Conservation (phyloP, 768 basidiomycete species). For the Russula compacta region DNA sequence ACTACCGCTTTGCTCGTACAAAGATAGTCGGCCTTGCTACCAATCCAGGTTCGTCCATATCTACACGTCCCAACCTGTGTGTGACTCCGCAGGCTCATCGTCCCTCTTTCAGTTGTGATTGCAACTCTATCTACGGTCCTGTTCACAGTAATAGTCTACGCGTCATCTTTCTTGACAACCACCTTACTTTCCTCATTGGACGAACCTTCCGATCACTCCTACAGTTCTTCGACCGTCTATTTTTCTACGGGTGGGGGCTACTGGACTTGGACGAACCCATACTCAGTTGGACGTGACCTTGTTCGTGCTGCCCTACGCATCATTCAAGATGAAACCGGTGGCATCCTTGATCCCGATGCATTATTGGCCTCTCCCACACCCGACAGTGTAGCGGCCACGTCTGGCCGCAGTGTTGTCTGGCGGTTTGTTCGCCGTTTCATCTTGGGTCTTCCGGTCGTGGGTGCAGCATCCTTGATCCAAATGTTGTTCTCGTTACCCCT, state of each 20-base stretch:
- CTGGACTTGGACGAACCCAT: slow-evolving; percentile 19
- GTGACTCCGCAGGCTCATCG: not conserved
- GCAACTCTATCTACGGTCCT: slow-evolving; percentile 27
- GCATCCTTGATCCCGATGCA: slow-evolving; percentile 16
- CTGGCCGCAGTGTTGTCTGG: slow-evolving; percentile 37
- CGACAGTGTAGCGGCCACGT: not conserved
- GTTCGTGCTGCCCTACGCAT: slow-evolving; percentile 20
- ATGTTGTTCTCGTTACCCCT: slow-evolving; percentile 57
- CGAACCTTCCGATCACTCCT: slow-evolving; percentile 6
- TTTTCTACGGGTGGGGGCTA: not conserved
- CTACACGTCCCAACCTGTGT: not conserved
- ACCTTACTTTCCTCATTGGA: slow-evolving; percentile 14
- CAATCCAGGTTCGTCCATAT: slow-evolving; percentile 48
- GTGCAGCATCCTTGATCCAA: slow-evolving; percentile 66
- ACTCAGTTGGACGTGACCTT: slow-evolving; percentile 17
- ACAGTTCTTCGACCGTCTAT: slow-evolving; percentile 1
- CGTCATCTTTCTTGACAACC: slow-evolving; percentile 19
- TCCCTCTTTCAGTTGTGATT: slow-evolving; percentile 44
- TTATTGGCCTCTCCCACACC: slow-evolving; percentile 29
- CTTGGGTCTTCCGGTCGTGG: slow-evolving; percentile 68
- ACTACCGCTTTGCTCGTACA: slow-evolving; percentile 69
- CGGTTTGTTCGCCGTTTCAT: slow-evolving; percentile 62
- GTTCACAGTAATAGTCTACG: slow-evolving; percentile 18
- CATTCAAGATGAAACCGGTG: slow-evolving; percentile 18
- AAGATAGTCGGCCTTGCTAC: slow-evolving; percentile 61